A percentile compares a stretch with the other conserved stretches of the same genome.
Conservation (phyloP, 768 basidiomycete species). For the Trametes villosa region DNA sequence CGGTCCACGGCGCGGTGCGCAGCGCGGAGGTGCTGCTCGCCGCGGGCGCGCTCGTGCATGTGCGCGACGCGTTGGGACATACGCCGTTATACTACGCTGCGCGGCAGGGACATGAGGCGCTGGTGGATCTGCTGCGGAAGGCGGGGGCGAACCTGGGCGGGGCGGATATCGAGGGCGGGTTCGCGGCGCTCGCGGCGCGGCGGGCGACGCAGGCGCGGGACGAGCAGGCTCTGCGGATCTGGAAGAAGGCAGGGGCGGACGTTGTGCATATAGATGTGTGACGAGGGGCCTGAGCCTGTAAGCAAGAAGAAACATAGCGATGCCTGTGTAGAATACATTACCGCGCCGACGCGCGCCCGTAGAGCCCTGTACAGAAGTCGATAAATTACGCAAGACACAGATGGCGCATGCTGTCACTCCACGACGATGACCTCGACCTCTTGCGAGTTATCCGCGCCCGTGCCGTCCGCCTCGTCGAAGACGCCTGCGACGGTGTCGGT, state of each 20-base stretch:
- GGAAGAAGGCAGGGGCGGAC: constrained; percentile 56
- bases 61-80: constrained; percentile 79
- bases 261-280: neutral
- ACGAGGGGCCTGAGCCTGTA: neutral
- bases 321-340: constrained; percentile 6
- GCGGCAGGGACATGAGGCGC: constrained; percentile 63
- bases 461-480: constrained; percentile 36
- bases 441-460: constrained; percentile 35
- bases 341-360: neutral
- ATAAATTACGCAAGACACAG: constrained; percentile 28
- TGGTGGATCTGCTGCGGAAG: constrained; percentile 67
- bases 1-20: constrained; percentile 61
- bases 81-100: constrained; percentile 87
- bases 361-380: neutral
- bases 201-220: constrained; percentile 48
- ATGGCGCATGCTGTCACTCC: constrained; percentile 27
- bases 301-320: neutral
- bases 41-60: constrained; percentile 81
- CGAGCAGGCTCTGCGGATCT: constrained; percentile 49
- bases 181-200: constrained; percentile 51
- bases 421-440: constrained; percentile 32
- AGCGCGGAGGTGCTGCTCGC: constrained; percentile 57
- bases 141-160: constrained; percentile 79
- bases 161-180: constrained; percentile 61
- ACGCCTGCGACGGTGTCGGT: constrained; percentile 51